A percentile compares a stretch with the other conserved stretches of the same genome.
Evolutionary conservation across 257 asterid genomes (phyloP).

Genomic region (Ehretia macrophylla): DNA sequence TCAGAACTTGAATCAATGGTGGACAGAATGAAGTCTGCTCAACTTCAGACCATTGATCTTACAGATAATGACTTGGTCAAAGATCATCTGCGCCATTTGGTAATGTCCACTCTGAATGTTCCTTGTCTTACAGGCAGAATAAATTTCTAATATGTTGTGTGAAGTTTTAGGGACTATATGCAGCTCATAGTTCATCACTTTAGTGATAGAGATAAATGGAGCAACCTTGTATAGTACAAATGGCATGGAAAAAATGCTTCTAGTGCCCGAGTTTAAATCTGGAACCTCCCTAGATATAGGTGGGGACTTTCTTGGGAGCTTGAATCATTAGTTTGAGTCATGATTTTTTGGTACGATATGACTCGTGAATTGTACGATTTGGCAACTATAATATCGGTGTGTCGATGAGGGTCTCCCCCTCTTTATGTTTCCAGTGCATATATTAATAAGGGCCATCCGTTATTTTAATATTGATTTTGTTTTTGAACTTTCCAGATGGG

Average conservation of each 20-base stretch:
- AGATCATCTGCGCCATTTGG: constrained; percentile 93
- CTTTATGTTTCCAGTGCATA: neutral
- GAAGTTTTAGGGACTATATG: neutral
- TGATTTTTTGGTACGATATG: no score
- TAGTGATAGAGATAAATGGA: no score
- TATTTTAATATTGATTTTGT: constrained; percentile 1
- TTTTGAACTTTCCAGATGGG: constrained; percentile 64
- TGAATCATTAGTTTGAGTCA: neutral
- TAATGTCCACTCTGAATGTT: constrained; percentile 19
- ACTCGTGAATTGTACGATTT: no score
- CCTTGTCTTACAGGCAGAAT: neutral
- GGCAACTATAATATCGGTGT: no score
- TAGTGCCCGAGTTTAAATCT: neutral
- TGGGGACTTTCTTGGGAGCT: neutral
- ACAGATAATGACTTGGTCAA: constrained; percentile 85
- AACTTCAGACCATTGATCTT: constrained; percentile 60
- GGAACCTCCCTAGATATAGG: neutral
- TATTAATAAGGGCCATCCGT: neutral
- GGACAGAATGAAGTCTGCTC: constrained; percentile 47
- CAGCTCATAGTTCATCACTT: neutral
- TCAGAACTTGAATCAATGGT: constrained; percentile 68
- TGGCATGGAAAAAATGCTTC: neutral
- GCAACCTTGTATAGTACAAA: no score
- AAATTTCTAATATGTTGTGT: neutral
- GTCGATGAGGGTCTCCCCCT: no score